These are phyloP conservation scores for Pichia californica DNA, from an alignment of 805 yeast species.

Conservation along the genomic window DNA sequence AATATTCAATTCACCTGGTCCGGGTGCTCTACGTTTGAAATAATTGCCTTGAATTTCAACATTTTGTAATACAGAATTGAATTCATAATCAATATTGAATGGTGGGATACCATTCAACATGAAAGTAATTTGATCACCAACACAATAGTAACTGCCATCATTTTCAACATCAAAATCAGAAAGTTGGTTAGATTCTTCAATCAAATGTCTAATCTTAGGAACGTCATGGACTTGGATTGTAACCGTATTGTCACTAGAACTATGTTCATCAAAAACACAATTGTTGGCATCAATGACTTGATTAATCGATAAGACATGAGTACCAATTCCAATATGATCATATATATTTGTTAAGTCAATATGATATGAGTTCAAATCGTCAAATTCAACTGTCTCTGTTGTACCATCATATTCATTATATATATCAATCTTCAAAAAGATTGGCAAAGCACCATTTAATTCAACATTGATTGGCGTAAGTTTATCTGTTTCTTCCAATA, in stretches of 20 bases:
- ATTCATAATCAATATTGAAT: conserved; percentile 65
- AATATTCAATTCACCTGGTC: conserved; percentile 70
- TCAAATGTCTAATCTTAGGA: conserved; percentile 52
- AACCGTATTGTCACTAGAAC: conserved; percentile 16
- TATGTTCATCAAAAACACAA: conserved; percentile 46
- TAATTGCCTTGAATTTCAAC: conserved; percentile 37
- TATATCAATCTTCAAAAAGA: conserved; percentile 48
- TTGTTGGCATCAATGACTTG: conserved; percentile 64
- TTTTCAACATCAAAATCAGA: conserved; percentile 14
- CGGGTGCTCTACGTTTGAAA: conserved; percentile 67
- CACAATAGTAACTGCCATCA: conserved; percentile 55
- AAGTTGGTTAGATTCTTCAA: conserved; percentile 29
- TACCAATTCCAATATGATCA: conserved; percentile 58
- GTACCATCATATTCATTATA: conserved; percentile 55
- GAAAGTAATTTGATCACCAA: conserved; percentile 83
- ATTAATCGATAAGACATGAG: conserved; percentile 53
- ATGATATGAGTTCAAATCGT: conserved; percentile 33
- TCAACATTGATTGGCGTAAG: conserved; percentile 49
- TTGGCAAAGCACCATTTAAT: conserved; percentile 71
- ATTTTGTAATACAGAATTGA: conserved; percentile 50
- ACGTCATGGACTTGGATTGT: conserved; percentile 66
- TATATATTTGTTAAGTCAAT: conserved; percentile 40
- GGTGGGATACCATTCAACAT: conserved; percentile 76
- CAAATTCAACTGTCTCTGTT: conserved; percentile 39
- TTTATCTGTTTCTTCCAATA: conserved; percentile 18